Evolutionary conservation across 352 stramenopile species (phyloP).

Genomic region (Phytophthora meadii): DNA sequence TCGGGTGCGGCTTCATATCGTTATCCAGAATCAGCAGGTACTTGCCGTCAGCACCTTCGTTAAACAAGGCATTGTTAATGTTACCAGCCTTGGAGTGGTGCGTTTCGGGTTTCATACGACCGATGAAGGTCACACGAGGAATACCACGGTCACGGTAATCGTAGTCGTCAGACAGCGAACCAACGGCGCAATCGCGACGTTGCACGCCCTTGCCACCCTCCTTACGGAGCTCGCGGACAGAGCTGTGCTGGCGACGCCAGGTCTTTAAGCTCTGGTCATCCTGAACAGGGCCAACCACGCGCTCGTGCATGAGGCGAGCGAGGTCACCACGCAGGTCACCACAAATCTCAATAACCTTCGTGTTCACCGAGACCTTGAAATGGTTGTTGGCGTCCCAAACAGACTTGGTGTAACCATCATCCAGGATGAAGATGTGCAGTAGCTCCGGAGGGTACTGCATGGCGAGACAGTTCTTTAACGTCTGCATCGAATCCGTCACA

Average conservation of each 20-base stretch:
- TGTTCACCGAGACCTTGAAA: slow-evolving; percentile 92
- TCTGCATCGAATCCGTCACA: slow-evolving; percentile 84
- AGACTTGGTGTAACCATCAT: slow-evolving; percentile 92
- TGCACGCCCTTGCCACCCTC: slow-evolving; percentile 82
- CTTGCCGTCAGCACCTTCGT: slow-evolving; percentile 89
- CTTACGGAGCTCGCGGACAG: slow-evolving; percentile 84
- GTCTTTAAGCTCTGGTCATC: slow-evolving; percentile 82
- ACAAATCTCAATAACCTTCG: slow-evolving; percentile 87
- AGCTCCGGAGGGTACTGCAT: slow-evolving; percentile 91
- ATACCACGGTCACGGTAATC: slow-evolving; percentile 91
- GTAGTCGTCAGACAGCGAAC: slow-evolving; percentile 89
- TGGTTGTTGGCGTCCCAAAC: slow-evolving; percentile 91
- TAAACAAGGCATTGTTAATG: slow-evolving; percentile 92
- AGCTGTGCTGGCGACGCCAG: slow-evolving; percentile 89
- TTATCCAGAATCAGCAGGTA: slow-evolving; percentile 93
- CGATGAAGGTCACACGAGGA: slow-evolving; percentile 86
- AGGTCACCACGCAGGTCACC: slow-evolving; percentile 87
- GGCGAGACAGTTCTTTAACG: slow-evolving; percentile 86
- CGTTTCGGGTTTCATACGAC: slow-evolving; percentile 88
- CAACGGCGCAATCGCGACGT: slow-evolving; percentile 86
- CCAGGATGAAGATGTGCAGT: slow-evolving; percentile 86
- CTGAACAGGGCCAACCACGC: slow-evolving; percentile 76
- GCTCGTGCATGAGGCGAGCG: slow-evolving; percentile 88
- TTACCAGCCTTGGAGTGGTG: slow-evolving; percentile 94
- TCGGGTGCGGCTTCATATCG: slow-evolving; percentile 92